phyloP scores from a whole-genome alignment of 305 asterid species.

The Fraxinus angustifolia region DNA sequence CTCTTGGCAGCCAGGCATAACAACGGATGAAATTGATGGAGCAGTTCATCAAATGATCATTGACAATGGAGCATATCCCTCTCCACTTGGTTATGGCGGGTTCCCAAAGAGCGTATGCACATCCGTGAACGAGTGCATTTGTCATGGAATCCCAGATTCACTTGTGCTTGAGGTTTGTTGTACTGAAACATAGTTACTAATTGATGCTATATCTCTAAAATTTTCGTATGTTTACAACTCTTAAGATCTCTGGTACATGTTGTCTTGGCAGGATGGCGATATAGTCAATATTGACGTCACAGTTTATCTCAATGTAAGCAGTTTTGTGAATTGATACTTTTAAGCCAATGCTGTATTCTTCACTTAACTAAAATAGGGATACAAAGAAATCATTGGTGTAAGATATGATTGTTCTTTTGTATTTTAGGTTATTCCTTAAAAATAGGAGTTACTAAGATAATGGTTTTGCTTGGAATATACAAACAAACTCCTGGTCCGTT shows the following conservation, averaged over 20 bases:
- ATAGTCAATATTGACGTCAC: constrained; percentile 93
- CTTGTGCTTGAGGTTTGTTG: constrained; percentile 75
- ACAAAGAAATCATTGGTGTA: background rate
- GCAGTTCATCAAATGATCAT: constrained; percentile 94
- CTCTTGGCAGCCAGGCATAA: constrained; percentile 94
- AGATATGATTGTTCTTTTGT: background rate
- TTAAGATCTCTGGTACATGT: constrained; percentile 17
- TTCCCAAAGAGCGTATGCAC: constrained; percentile 99
- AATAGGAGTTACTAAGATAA: background rate
- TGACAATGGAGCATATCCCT: constrained; percentile 91
- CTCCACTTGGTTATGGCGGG: constrained; percentile 97
- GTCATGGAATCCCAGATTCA: constrained; percentile 99
- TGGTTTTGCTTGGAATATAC: too few relatives aligned
- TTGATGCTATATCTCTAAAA: background rate
- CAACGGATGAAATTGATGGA: constrained; percentile 88
- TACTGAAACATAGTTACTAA: constrained; percentile 15
- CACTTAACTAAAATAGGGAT: constrained; percentile 4
- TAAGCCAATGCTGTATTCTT: constrained; percentile 6
- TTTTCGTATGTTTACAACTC: constrained; percentile 7
- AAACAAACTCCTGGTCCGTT: constrained; percentile 2
- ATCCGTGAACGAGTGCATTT: constrained; percentile 96
- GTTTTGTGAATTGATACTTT: constrained; percentile 7
- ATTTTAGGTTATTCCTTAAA: background rate
- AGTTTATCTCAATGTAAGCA: constrained; percentile 87
- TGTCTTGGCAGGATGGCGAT: constrained; percentile 85